These are phyloP conservation scores for Thelephora aurantiotincta DNA, from an alignment of 768 basidiomycete genomes.

Conservation along the genomic window DNA sequence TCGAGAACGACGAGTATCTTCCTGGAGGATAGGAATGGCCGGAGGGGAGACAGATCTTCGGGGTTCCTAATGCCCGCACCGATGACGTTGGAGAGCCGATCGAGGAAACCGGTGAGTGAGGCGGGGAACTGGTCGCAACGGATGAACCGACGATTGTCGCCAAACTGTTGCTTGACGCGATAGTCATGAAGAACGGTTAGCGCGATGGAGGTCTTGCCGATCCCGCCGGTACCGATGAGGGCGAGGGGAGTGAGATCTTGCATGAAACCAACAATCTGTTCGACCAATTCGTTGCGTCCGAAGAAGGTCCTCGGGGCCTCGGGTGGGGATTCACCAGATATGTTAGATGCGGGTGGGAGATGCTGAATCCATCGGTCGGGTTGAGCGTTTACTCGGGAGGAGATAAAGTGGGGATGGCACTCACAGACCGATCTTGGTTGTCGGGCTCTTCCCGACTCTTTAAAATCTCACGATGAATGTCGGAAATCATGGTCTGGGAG, in stretches of 20 bases:
- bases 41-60: not conserved
- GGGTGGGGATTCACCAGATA: not conserved
- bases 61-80: not conserved
- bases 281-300: not conserved
- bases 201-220: slow-evolving; percentile 7
- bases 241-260: not conserved
- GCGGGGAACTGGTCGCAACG: slow-evolving; percentile 1
- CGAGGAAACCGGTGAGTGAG: not conserved
- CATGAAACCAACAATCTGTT: not conserved
- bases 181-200: slow-evolving; percentile 1
- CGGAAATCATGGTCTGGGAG: too few species aligned
- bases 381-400: too few species aligned
- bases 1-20: not conserved
- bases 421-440: too few species aligned
- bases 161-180: not conserved
- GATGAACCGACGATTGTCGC: slow-evolving; percentile 1
- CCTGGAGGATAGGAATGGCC: not conserved
- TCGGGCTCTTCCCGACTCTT: too few species aligned
- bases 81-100: not conserved
- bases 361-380: too few species aligned
- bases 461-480: too few species aligned
- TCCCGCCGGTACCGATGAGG: slow-evolving; percentile 5
- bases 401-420: too few species aligned
- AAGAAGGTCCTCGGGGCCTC: not conserved
- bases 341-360: too few species aligned